phyloP scores from a whole-genome alignment of 2,329 filamentous ascomycete genomes.

The Camptophora hylomeconis region DNA sequence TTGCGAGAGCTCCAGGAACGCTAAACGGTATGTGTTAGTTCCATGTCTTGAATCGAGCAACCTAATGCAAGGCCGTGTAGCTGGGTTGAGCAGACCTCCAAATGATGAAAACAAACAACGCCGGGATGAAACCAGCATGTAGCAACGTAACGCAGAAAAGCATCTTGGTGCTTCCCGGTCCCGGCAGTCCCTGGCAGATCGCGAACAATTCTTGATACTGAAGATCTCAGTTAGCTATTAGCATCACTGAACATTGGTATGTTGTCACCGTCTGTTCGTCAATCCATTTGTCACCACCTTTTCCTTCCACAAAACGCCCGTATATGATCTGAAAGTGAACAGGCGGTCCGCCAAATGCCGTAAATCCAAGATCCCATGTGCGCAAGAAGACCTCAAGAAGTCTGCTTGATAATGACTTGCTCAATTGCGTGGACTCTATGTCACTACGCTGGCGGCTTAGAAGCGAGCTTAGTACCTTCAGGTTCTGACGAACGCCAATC shows the following conservation, averaged over 20 bases:
- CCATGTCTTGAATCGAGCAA: constrained; percentile 1
- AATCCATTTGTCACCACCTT: no score
- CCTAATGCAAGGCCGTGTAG: no score
- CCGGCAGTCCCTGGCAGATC: constrained; percentile 53
- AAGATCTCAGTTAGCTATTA: no score
- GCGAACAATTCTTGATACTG: constrained; percentile 63
- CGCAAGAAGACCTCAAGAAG: constrained; percentile 22
- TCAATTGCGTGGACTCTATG: no score
- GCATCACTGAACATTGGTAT: no score
- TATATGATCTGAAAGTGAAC: constrained; percentile 59
- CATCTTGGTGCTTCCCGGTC: constrained; percentile 60
- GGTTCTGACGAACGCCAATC: no score
- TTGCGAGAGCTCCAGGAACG: constrained; percentile 56
- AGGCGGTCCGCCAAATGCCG: constrained; percentile 53
- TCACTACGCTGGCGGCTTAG: no score
- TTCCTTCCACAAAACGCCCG: constrained; percentile 46
- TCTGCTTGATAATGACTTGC: no score
- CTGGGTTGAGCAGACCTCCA: constrained; percentile 40
- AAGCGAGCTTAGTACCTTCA: no score
- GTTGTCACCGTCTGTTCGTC: constrained; percentile 59
- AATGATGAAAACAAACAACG: constrained; percentile 46
- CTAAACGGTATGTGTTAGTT: constrained; percentile 21
- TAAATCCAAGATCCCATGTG: constrained; percentile 52
- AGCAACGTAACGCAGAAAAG: constrained; percentile 54
- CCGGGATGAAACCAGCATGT: constrained; percentile 47